phyloP scores from a whole-genome alignment of 1,284 basidiomycete species.

The Xerocomus nothofagi region DNA sequence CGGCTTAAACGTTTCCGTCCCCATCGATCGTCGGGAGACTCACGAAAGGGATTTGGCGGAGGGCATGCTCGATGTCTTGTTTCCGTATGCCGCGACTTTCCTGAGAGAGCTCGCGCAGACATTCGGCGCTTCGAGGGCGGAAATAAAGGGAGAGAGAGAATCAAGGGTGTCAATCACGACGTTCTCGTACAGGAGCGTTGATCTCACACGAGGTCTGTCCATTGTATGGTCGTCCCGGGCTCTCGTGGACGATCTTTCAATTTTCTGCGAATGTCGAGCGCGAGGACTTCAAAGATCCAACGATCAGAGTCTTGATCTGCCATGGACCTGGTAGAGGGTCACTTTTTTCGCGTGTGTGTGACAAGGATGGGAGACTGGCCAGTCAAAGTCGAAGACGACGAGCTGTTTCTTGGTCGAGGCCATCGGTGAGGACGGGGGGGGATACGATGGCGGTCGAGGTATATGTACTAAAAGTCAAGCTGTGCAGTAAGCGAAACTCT shows the following conservation, averaged over 20 bases:
- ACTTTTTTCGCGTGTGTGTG: not conserved
- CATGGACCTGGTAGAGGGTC: slow-evolving; percentile 60
- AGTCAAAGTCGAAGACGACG: slow-evolving; percentile 97
- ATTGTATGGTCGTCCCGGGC: slow-evolving; percentile 53
- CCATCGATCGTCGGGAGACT: slow-evolving; percentile 32
- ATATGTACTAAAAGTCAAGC: not conserved
- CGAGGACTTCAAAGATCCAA: slow-evolving; percentile 93
- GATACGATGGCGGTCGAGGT: not conserved
- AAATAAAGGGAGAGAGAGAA: not conserved
- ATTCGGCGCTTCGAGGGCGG: slow-evolving; percentile 57
- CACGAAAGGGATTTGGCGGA: slow-evolving; percentile 86
- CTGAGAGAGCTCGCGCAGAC: slow-evolving; percentile 59
- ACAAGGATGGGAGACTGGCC: slow-evolving; percentile 53
- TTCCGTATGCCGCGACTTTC: slow-evolving; percentile 67
- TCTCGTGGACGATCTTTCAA: slow-evolving; percentile 68
- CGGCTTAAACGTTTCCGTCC: not conserved
- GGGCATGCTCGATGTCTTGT: slow-evolving; percentile 75
- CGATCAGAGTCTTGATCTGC: slow-evolving; percentile 97
- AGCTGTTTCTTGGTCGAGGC: slow-evolving; percentile 66
- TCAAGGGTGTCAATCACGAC: not conserved
- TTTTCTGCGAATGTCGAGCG: slow-evolving; percentile 80
- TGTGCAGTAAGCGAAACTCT: slow-evolving; percentile 4
- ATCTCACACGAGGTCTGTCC: slow-evolving; percentile 92
- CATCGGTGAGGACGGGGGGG: slow-evolving; percentile 24
- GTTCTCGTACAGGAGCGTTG: not conserved